A percentile compares a stretch with the other conserved stretches of the same genome.
These are phyloP conservation scores for Parachaetomium inaequale DNA, from an alignment of 495 filamentous ascomycete genomes.

Conservation along the genomic window DNA sequence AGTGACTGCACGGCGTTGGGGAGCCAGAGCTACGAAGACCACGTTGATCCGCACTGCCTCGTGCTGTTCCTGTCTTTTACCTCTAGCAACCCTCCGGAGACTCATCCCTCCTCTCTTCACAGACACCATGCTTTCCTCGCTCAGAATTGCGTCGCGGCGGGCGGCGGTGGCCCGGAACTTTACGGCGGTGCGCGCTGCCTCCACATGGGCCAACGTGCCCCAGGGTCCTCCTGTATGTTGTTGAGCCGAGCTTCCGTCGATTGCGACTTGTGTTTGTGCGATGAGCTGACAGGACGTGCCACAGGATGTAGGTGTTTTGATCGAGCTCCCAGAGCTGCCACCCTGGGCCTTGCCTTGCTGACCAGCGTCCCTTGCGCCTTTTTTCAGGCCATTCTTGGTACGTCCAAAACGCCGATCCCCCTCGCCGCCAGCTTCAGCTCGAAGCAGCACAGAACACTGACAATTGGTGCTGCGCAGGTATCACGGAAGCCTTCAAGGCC, in stretches of 20 bases:
- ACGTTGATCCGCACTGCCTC: not conserved
- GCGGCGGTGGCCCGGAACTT: slow-evolving; percentile 38
- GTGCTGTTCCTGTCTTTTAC: not conserved
- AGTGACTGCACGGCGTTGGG: slow-evolving; percentile 4
- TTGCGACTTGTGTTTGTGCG: not conserved
- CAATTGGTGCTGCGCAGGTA: slow-evolving; percentile 51
- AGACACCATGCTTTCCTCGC: slow-evolving; percentile 33
- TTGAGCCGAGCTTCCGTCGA: slow-evolving; percentile 23
- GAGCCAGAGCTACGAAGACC: not conserved
- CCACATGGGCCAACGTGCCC: slow-evolving; percentile 83
- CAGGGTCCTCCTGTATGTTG: slow-evolving; percentile 87
- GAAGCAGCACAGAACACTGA: slow-evolving; percentile 4
- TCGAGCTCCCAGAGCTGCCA: not conserved
- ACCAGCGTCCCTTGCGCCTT: slow-evolving; percentile 14
- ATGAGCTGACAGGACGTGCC: slow-evolving; percentile 22
- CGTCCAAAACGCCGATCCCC: slow-evolving; percentile 23
- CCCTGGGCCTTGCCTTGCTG: slow-evolving; percentile 16
- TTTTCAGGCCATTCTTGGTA: slow-evolving; percentile 72
- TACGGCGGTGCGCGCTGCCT: slow-evolving; percentile 63
- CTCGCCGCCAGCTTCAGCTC: not conserved
- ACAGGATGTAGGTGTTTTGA: slow-evolving; percentile 59
- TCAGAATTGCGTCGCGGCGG: slow-evolving; percentile 36
- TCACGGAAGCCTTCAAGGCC: slow-evolving; percentile 99
- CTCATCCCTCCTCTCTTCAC: slow-evolving; percentile 3
- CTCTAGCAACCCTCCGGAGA: not conserved